These are phyloP conservation scores for Draba incana DNA, from an alignment of 345 rosid species.

Conservation along the genomic window DNA sequence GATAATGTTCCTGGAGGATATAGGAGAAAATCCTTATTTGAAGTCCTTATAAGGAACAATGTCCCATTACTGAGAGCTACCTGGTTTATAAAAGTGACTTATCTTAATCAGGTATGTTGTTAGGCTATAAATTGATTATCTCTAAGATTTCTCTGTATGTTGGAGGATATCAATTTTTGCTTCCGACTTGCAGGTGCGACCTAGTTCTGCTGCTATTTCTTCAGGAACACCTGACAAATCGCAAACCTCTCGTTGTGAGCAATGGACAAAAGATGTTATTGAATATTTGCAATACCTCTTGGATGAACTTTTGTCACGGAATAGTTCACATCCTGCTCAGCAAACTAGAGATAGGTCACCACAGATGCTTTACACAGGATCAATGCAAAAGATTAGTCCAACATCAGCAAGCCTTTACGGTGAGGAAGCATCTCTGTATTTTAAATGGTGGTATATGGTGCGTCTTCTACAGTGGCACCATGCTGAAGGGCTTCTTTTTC, in stretches of 20 bases:
- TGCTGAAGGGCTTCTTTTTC: constrained; percentile 89
- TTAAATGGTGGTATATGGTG: constrained; percentile 95
- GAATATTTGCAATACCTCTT: constrained; percentile 84
- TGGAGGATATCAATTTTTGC: constrained; percentile 40
- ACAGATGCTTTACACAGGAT: constrained; percentile 69
- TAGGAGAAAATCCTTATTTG: constrained; percentile 74
- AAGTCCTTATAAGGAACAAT: constrained; percentile 89
- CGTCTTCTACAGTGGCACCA: constrained; percentile 93
- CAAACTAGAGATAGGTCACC: constrained; percentile 66
- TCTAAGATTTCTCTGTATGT: constrained; percentile 6
- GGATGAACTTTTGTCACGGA: constrained; percentile 73
- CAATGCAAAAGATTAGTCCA: constrained; percentile 62
- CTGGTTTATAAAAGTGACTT: constrained; percentile 95
- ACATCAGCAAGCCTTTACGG: constrained; percentile 58
- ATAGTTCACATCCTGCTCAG: constrained; percentile 63
- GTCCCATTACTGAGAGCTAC: constrained; percentile 96
- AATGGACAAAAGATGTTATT: constrained; percentile 95
- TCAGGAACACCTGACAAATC: constrained; percentile 70
- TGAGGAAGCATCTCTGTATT: constrained; percentile 85
- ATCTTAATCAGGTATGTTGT: constrained; percentile 86
- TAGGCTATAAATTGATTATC: not conserved
- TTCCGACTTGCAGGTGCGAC: constrained; percentile 68
- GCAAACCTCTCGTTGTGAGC: constrained; percentile 73
- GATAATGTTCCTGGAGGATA: constrained; percentile 92
- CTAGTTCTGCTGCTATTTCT: constrained; percentile 62